Base-by-base conservation (phyloP, 1,284 basidiomycete species). In the Boletus sp. region DNA sequence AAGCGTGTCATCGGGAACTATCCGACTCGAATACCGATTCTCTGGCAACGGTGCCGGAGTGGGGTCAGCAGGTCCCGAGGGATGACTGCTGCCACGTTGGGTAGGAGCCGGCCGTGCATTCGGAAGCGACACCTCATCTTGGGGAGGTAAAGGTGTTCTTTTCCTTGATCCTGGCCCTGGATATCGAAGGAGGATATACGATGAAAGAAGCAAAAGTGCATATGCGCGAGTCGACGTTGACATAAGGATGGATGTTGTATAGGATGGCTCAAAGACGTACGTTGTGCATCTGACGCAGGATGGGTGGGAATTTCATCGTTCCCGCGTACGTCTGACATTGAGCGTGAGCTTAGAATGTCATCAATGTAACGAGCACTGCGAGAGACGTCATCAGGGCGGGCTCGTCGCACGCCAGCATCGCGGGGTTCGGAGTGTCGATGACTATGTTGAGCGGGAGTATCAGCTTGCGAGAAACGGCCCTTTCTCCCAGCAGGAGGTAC, bases 211-310 rank as follows among this genome's bases (percentile, higher is more conserved):
- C 7, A 42, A 48, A 36, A 45, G 37, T 25, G 37, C 44, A 64
- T 51, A 50, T 44, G 53, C 47, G 43, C 54, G 54, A 54, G 67
- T 52, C 53, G 65, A 53, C 16, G 57, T 58, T 57, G 62, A 46
- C 46, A 64, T 66, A 60, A 70, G 63, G 59, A 55, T 48, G 52
- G 57, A 22, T 51, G 55, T 42, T 51, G 61, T 41, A 64, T 32
- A 62, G 54, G 54, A 64, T 61, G 64, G 63, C 51, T 67, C 64
- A 66, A 67, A 50, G 51, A 74, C 72, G 66, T 70, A 76, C 73
- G 72, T 60, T 75, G 71, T 56, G 57, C 51, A 54, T 64, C 58
- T 46, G 58, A 48, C 29, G 58, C 22, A 57, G 55, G 41, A 54
- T 49, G 41, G 51, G 55, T 40, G 46, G 48, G 34, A 47, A 27